phyloP scores from a whole-genome alignment of 805 yeast genomes.

The Schwanniomyces vanrijiae region DNA sequence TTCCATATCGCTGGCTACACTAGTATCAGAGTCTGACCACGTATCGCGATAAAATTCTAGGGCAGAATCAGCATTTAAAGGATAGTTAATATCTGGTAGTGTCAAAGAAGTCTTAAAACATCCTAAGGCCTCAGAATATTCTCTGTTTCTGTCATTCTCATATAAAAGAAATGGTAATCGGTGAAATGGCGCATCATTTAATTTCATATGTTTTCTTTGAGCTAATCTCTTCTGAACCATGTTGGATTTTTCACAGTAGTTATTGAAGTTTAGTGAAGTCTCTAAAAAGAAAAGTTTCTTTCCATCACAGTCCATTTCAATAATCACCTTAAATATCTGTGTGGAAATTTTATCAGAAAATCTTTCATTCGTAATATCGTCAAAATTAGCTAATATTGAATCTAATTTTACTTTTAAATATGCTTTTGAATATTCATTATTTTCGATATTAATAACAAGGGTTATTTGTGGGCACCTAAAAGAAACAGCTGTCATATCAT shows the following conservation, averaged over 20 bases:
- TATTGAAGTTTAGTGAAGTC: conserved; percentile 61
- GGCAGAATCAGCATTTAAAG: conserved; percentile 44
- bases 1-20: background rate
- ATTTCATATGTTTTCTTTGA: conserved; percentile 66
- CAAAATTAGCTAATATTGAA: conserved; percentile 42
- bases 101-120: conserved; percentile 60
- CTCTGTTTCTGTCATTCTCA: conserved; percentile 44
- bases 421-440: background rate
- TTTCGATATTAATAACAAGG: conserved; percentile 31
- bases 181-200: conserved; percentile 83
- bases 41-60: background rate
- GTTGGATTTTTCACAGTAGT: conserved; percentile 55
- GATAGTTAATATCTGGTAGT: conserved; percentile 62
- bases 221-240: conserved; percentile 43
- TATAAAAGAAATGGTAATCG: conserved; percentile 72
- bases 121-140: conserved; percentile 51
- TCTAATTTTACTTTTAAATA: conserved; percentile 15
- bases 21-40: background rate
- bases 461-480: conserved; percentile 51
- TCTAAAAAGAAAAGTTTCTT: conserved; percentile 39
- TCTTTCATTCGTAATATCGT: conserved; percentile 69
- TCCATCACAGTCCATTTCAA: conserved; percentile 11
- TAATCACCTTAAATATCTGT: conserved; percentile 33
- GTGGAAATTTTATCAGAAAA: conserved; percentile 62
- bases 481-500: conserved; percentile 69